These are phyloP conservation scores for Alternaria dauci DNA, from an alignment of 2,329 filamentous ascomycete genomes.

Conservation along the genomic window DNA sequence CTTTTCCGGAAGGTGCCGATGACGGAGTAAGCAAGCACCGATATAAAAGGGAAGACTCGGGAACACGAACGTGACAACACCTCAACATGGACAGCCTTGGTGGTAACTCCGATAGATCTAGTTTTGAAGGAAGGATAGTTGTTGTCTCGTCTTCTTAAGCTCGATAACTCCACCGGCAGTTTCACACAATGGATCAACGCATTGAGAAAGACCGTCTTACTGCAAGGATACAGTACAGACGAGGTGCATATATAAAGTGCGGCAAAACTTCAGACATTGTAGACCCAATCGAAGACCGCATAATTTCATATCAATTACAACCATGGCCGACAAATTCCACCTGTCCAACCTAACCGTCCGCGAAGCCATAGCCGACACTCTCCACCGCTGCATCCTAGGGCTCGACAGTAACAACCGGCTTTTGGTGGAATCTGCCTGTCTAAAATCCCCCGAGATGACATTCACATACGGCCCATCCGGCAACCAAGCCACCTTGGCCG, in stretches of 20 bases:
- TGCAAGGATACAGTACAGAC: not conserved
- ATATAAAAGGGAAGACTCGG: not conserved
- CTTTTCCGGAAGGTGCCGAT: not conserved
- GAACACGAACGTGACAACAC: not conserved
- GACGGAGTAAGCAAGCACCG: not conserved
- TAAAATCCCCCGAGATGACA: slow-evolving; percentile 26
- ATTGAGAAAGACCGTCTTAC: not conserved
- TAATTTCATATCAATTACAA: not conserved
- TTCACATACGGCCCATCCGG: slow-evolving; percentile 22
- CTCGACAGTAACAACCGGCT: slow-evolving; percentile 32
- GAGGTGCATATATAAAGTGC: not conserved
- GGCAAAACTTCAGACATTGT: not conserved
- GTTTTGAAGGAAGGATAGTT: not conserved
- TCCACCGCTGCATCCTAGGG: slow-evolving; percentile 34
- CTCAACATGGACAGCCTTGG: not conserved
- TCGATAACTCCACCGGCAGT: not conserved
- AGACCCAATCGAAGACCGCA: not conserved
- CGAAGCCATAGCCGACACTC: slow-evolving; percentile 34
- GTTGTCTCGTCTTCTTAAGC: not conserved
- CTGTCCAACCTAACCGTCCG: slow-evolving; percentile 21
- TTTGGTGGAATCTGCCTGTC: slow-evolving; percentile 33
- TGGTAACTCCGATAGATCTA: not conserved
- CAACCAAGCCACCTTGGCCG: slow-evolving; percentile 14
- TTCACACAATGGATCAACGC: not conserved
- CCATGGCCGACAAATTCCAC: not conserved